Base-by-base conservation (phyloP, 2,329 filamentous ascomycete species). In the Cordyceps pruinosa region DNA sequence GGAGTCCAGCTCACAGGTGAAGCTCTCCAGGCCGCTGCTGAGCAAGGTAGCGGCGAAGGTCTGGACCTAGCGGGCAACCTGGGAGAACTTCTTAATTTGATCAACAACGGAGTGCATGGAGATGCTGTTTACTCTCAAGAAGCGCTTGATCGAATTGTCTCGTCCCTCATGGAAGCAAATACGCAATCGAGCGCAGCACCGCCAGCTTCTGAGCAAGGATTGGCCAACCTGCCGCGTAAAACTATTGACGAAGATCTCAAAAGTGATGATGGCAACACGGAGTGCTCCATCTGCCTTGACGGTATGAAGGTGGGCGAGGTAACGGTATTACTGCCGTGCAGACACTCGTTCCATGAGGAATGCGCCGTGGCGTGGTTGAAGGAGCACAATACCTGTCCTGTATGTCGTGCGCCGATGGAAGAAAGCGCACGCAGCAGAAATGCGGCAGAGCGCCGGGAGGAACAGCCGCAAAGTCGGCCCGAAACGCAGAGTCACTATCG, bases 271-370 rank as follows among this genome's bases (percentile, higher is more conserved):
- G 81, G 80, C 7, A 89, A 87, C 58, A 87, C 85, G 42, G 92
- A 97, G 67, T 99, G 94, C 70, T 92, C 89, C 35, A 96, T 99
- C 58, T 99, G 94, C 72, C 96, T 97, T 76, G 91, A 97, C 56
- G 83, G 89, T 28, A 86, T 95, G 60, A 79, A 83, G 26, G 67
- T 88, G 35, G 88, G 85, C 12, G 85, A 89, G 30, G 84, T 89
- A 67, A 89, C 93, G 5, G 82, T 88, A 0, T 80, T 86, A 46
- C 73, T 99, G 51, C 91, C 91, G 0, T 99, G 94, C 73, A 87
- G 84, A 59, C 94, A 99, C 68, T 96, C 90, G 90, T 97, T 96
- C 69, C 93, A 97, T 66, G 86, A 86, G 58, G 77, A 82, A 26
- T 97, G 93, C 65, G 88, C 94, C 34, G 80, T 84, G 25, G 78